Base-by-base conservation (phyloP, 169 alveolate genomes). In the Toxoplasma gondii region DNA sequence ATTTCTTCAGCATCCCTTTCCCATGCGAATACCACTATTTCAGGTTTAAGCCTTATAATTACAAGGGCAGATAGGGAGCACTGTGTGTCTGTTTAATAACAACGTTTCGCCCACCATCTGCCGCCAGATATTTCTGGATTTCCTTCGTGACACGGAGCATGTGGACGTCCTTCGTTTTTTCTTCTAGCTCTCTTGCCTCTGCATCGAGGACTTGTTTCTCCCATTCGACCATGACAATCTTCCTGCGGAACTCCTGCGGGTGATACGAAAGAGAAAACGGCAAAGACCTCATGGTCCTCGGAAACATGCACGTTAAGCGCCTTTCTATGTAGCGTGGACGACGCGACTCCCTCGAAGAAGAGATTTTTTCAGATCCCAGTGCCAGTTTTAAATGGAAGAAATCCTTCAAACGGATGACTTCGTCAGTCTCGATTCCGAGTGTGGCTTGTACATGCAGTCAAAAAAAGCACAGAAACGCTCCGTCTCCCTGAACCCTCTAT, bases 61-160 rank as follows among this genome's bases (percentile, higher is more conserved):
- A 49, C 58, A 12, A 12, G 58, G 58, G 4, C 58, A 49, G 58
- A 4, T 7, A 12, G 58, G 58, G 58, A 12, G 58, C 22, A 49
- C 58, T 49, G 58, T 49, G 4, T 49, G 58, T 49, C 12, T 49
- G 22, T 49, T 12, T 49, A 7, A 7, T 49, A 4, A 49, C 12
- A 4, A 12, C 12, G 58, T 12, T 49, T 17, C 45, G 86, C 90
- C 1, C 12, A 82, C 90, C 90, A 4, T 34, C 34, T 0, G 90
- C 29, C 64, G 90, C 29, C n/a, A 82, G 90, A 49, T 82, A 82
- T 4, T 82, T 53, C 88, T 92, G 95, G 83, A 93, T 93, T 67
- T 92, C 96, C 92, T 95, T 94, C 80, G 97, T 96, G 69, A 96
- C 95, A 36, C 97, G 95, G 53, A 96, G 95, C 95, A 96, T 93